Base-by-base conservation (phyloP, 352 stramenopile species). In the Globisporangium heterothallicum region DNA sequence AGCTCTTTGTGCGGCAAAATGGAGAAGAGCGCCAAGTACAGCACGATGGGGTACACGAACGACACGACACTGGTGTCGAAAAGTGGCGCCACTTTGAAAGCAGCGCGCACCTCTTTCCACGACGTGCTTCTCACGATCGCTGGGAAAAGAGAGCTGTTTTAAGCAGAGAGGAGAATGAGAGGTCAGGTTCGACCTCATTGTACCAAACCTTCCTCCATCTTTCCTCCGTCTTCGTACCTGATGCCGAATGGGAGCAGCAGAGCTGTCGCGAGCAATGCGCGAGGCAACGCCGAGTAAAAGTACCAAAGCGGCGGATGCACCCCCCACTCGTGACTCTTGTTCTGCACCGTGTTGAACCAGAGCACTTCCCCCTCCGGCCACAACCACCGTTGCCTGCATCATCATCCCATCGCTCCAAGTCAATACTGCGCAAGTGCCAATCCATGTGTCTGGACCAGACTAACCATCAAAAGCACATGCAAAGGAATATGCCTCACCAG, bases 291-390 rank as follows among this genome's bases (percentile, higher is more conserved):
- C 25, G 71, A 95, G 30, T 88, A 91, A 36, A 98, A 91, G 65
- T 99, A 99, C 96, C 96, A 99, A 56, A 98, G 69, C 51, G 81
- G 97, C 13, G 97, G 93, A 50, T 78, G 92, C 27, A 95, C 89
- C 22, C 97, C 97, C 95, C 96, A 99, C 60, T 99, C 94, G 49
- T 82, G 86, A 46, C 91, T 98, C 56, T 97, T 97, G 70, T 99
- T 99, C 45, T 98, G 71, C 38, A 99, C 77, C 1, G 95, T 96
- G 42, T 94, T 94, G 63, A 98, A 99, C 68, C 93, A 99, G 25
- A 99, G 81, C 8, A 99, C 97, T 52, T 96, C 85, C 25, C 96
- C 95, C 60, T 99, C 97, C n/a, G 97, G 96, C 96, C 96, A 99
- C 19, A 98, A 63, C 86, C 76, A 95, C 8, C 85, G 79, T 59